Conservation (phyloP, 495 filamentous ascomycete genomes). For the Aspergillus sparsus region DNA sequence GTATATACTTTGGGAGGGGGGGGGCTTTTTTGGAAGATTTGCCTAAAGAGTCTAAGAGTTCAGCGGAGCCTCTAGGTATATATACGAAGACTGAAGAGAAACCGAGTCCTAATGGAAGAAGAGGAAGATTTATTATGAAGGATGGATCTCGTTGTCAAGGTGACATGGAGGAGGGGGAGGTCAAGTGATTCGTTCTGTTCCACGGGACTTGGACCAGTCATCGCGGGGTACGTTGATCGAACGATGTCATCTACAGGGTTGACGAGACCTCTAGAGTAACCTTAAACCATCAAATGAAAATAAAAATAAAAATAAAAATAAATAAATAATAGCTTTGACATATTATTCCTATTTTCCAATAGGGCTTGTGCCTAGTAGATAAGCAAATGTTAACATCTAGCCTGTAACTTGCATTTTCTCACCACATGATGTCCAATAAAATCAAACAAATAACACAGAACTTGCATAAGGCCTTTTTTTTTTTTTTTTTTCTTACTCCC, state of each 20-base stretch:
- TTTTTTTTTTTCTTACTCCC: not conserved
- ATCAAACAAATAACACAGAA: not conserved
- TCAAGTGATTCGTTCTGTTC: constrained; percentile 26
- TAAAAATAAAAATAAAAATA: no score
- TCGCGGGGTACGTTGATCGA: constrained; percentile 13
- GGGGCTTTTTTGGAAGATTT: not conserved
- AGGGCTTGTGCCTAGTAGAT: no score
- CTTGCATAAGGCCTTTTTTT: not conserved
- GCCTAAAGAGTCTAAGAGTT: not conserved
- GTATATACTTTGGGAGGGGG: not conserved
- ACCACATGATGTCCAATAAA: no score
- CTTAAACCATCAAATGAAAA: not conserved
- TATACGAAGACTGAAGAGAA: not conserved
- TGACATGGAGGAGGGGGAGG: constrained; percentile 16
- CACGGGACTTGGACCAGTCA: constrained; percentile 20
- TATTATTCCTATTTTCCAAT: no score
- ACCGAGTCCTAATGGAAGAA: not conserved
- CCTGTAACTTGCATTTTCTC: not conserved
- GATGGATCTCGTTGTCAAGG: constrained; percentile 11
- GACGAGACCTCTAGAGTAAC: not conserved
- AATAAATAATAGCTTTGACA: not conserved
- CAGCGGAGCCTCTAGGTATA: not conserved
- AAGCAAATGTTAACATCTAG: not conserved
- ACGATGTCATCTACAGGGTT: not conserved
- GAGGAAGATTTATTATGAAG: not conserved